A percentile compares a stretch with the other conserved stretches of the same genome.
Evolutionary conservation across 2,329 filamentous ascomycete genomes (phyloP).

Genomic region (Purpureocillium lavendulum): DNA sequence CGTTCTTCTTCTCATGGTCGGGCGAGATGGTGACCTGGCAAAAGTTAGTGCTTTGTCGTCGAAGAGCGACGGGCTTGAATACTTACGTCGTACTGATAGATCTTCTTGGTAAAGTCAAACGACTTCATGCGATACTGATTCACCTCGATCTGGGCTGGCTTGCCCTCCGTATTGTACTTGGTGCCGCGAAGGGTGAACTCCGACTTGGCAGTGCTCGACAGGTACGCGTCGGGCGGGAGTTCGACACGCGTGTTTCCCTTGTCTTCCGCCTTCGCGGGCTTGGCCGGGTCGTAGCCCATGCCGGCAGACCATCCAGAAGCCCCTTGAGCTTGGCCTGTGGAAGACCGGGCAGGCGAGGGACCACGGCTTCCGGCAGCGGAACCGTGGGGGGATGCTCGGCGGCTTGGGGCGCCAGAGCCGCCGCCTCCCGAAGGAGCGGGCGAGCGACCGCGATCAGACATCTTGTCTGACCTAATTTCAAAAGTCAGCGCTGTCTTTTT

Average conservation of each 20-base stretch:
- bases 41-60: conserved; percentile 5
- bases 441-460: conserved; percentile 25
- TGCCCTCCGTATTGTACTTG: conserved; percentile 49
- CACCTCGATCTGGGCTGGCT: conserved; percentile 45
- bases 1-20: conserved; percentile 50
- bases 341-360: conserved; percentile 10
- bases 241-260: conserved; percentile 44
- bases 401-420: conserved; percentile 1
- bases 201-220: conserved; percentile 23
- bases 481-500: neutral
- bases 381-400: neutral
- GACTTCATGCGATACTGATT: conserved; percentile 67
- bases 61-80: neutral
- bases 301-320: conserved; percentile 17
- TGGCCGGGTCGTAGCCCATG: conserved; percentile 36
- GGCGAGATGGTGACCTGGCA: conserved; percentile 56
- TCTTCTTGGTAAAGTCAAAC: conserved; percentile 46
- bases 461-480: conserved; percentile 4
- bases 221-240: conserved; percentile 49
- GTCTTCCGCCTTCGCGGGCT: conserved; percentile 14
- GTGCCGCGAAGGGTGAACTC: conserved; percentile 24
- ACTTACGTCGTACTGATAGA: conserved; percentile 83
- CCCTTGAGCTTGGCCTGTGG: conserved; percentile 6
- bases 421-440: conserved; percentile 9
- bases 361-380: conserved; percentile 6